Evolutionary conservation across 768 basidiomycete species (phyloP), one percentile per base, ranked within the genome.

Genomic region (Fistulinella prunicolor): DNA sequence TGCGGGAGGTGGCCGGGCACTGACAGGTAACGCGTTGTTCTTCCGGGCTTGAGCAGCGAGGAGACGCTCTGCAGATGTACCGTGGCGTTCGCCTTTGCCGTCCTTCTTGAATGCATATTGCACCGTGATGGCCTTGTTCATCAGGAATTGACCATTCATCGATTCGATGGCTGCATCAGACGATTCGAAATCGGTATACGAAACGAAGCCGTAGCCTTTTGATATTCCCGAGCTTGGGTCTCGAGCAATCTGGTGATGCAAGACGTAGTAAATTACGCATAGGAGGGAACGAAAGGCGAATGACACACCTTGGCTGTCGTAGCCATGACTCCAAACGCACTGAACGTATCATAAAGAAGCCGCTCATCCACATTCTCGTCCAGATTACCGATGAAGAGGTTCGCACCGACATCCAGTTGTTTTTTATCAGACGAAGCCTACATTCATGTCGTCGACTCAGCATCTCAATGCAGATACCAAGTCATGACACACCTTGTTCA

Each of bases 31-130:
- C 3, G 90, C 91, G 56, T 94, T 94, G 70, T 95, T 94, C 71
- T 95, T 96, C 56, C 91, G 81, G 39, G 95, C 96, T 67, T 98
- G 94, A 2, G 93, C 83, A 3, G 94, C 94, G 58, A 99, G 81
- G 28, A 97, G 81, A 48, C 96, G 85, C 71, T 99, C 96, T n/a
- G 96, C 94, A 14, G 88, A 77, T 10, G 95, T 96, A 23, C 96
- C 96, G 61, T 98, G 96, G 5, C 96, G 82, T 68, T 99, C 96
- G 48, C 95, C 95, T 64, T 97, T 95, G 37, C 92, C 94, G 62
- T 98, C 96, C 72, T 98, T 98, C 73, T 99, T 98, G 80, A 98
- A 97, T 2, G 96, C 95, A 66, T 96, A 99, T 65, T 97, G 94
- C 10, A 96, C 94, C 16, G 87, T 84, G 63, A 99, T 91, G 45